Conservation (phyloP, 108 stramenopile species). For the Cylindrotheca fusiformis region DNA sequence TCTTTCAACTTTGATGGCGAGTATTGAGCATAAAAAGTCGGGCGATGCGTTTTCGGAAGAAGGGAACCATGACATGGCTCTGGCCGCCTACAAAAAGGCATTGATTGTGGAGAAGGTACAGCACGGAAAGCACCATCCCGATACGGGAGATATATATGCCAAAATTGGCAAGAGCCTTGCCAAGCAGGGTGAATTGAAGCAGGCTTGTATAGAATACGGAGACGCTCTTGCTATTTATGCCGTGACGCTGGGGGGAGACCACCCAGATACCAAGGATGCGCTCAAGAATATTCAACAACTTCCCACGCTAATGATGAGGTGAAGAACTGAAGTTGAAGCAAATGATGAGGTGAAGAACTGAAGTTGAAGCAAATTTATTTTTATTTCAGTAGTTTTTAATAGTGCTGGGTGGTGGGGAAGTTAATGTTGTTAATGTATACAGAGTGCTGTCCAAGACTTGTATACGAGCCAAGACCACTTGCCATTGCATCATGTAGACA, state of each 20-base stretch:
- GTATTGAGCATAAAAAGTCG: slow-evolving; percentile 35
- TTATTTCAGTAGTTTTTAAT: neutral
- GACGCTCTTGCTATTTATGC: slow-evolving; percentile 36
- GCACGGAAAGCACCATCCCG: slow-evolving; percentile 37
- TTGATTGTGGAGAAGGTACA: slow-evolving; percentile 32
- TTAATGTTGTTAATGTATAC: neutral
- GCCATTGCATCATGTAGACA: no score
- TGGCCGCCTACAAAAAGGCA: slow-evolving; percentile 33
- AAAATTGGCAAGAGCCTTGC: slow-evolving; percentile 33
- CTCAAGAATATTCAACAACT: slow-evolving; percentile 34
- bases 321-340: neutral
- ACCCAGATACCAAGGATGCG: slow-evolving; percentile 34
- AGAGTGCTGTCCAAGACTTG: no score
- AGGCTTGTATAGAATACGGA: slow-evolving; percentile 37
- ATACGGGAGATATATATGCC: slow-evolving; percentile 35
- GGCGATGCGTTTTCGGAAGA: slow-evolving; percentile 33
- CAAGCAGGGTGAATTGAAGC: slow-evolving; percentile 28
- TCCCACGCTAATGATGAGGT: slow-evolving; percentile 24
- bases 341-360: slow-evolving; percentile 7
- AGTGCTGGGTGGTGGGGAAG: neutral
- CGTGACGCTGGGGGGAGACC: slow-evolving; percentile 33
- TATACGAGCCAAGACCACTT: no score
- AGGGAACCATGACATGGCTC: slow-evolving; percentile 31
- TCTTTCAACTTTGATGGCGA: slow-evolving; percentile 24
- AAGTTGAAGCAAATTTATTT: neutral